Conservation (phyloP, 2,329 filamentous ascomycete genomes). For the Chlorencoelia australis region DNA sequence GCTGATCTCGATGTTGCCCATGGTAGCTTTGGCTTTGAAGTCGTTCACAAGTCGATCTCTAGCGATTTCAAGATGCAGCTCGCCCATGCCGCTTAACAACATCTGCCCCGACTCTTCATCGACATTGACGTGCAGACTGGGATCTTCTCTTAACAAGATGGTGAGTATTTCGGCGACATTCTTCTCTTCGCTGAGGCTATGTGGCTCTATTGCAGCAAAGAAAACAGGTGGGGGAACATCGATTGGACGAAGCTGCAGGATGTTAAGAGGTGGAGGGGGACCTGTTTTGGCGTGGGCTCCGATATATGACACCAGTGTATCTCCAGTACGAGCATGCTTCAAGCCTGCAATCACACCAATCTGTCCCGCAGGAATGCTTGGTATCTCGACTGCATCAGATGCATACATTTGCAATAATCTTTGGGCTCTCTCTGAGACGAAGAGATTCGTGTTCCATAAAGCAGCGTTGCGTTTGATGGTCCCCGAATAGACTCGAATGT, state of each 20-base stretch:
- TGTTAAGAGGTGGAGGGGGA: conserved; percentile 58
- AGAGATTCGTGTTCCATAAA: conserved; percentile 81
- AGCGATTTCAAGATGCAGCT: conserved; percentile 89
- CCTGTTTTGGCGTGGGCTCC: conserved; percentile 49
- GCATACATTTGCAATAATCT: conserved; percentile 85
- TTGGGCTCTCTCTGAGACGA: conserved; percentile 68
- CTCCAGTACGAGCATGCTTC: conserved; percentile 85
- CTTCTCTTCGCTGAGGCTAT: conserved; percentile 70
- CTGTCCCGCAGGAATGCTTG: conserved; percentile 71
- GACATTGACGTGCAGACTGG: conserved; percentile 73
- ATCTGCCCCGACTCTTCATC: conserved; percentile 91
- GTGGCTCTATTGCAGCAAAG: conserved; percentile 84
- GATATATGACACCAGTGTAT: conserved; percentile 73
- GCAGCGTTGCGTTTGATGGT: conserved; percentile 61
- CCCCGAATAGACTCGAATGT: conserved; percentile 86
- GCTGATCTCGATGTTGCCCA: conserved; percentile 88
- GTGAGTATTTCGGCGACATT: conserved; percentile 66
- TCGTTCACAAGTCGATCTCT: conserved; percentile 79
- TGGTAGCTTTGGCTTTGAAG: conserved; percentile 74
- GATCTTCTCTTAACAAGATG: conserved; percentile 80
- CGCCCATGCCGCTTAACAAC: conserved; percentile 90
- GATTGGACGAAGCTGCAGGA: conserved; percentile 76
- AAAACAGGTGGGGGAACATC: conserved; percentile 89
- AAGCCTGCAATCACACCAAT: conserved; percentile 90
- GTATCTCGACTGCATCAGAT: conserved; percentile 74